phyloP scores from a whole-genome alignment of 2,329 filamentous ascomycete species.

The Sclerotinia nivalis region DNA sequence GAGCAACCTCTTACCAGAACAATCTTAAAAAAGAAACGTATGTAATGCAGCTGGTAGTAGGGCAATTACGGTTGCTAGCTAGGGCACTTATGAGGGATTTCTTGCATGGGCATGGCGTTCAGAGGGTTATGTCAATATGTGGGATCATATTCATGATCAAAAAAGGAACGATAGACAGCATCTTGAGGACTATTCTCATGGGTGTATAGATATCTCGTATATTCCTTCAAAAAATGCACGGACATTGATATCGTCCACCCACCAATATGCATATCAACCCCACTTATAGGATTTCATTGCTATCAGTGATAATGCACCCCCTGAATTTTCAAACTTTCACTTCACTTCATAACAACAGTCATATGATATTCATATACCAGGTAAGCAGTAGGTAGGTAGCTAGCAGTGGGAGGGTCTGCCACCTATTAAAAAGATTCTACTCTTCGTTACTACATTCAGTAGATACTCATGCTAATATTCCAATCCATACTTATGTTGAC shows the following conservation, averaged over 20 bases:
- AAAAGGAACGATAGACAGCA: conserved; percentile 24
- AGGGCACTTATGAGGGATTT: conserved; percentile 24
- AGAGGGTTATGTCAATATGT: conserved; percentile 30
- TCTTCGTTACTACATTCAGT: no score
- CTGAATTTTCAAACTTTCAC: background rate
- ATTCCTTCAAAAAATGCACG: conserved; percentile 22
- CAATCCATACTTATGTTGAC: no score
- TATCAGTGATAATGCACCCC: conserved; percentile 6
- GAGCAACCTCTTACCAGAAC: conserved; percentile 60
- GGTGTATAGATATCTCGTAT: conserved; percentile 15
- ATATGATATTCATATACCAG: background rate
- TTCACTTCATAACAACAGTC: background rate
- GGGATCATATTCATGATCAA: conserved; percentile 24
- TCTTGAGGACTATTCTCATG: conserved; percentile 5
- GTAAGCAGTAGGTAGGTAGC: background rate
- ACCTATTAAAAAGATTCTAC: background rate
- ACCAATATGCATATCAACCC: conserved; percentile 6
- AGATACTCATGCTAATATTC: no score
- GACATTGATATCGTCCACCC: conserved; percentile 15
- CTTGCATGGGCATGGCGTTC: conserved; percentile 37
- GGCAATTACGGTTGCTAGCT: conserved; percentile 4
- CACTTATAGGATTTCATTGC: conserved; percentile 10
- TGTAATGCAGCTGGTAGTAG: conserved; percentile 20
- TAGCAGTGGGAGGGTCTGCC: background rate
- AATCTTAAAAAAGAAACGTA: conserved; percentile 25